Percentiles rank a stretch among this genome's conserved stretches.
These are phyloP conservation scores for Capsella bursapastoris DNA, from an alignment of 345 rosid genomes.

Conservation along the genomic window DNA sequence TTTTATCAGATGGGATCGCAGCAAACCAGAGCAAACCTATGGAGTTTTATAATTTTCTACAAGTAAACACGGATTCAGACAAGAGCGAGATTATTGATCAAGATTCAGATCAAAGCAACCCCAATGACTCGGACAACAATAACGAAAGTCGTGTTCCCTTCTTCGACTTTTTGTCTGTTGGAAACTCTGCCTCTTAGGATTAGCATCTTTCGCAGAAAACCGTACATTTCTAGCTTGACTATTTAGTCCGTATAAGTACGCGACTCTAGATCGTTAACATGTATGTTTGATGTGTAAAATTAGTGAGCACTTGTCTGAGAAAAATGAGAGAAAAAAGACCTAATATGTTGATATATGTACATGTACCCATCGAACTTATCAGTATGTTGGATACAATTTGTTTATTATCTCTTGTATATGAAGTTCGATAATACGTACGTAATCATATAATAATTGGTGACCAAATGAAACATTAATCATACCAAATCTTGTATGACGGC, in stretches of 20 bases:
- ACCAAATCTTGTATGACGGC: not conserved
- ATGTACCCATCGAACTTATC: not conserved
- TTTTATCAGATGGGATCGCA: not conserved
- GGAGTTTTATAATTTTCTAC: slow-evolving; percentile 78
- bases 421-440: not conserved
- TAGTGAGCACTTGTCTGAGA: slow-evolving; percentile 16
- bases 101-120: slow-evolving; percentile 42
- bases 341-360: not conserved
- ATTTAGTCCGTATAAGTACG: slow-evolving; percentile 30
- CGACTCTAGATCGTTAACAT: slow-evolving; percentile 25
- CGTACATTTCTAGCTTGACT: slow-evolving; percentile 28
- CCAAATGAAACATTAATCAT: not conserved
- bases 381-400: not conserved
- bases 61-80: slow-evolving; percentile 62
- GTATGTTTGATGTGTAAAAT: slow-evolving; percentile 30
- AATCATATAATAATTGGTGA: not conserved
- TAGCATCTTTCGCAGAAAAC: slow-evolving; percentile 13
- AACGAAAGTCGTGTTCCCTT: slow-evolving; percentile 45
- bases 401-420: not conserved
- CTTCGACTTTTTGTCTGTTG: slow-evolving; percentile 67
- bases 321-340: slow-evolving; percentile 8
- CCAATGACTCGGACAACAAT: slow-evolving; percentile 24
- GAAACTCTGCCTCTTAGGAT: slow-evolving; percentile 46
- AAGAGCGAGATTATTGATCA: slow-evolving; percentile 63
- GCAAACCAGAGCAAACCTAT: slow-evolving; percentile 29